These are phyloP conservation scores for Cytospora schulzeri DNA, from an alignment of 2,329 filamentous ascomycete species.

Conservation along the genomic window DNA sequence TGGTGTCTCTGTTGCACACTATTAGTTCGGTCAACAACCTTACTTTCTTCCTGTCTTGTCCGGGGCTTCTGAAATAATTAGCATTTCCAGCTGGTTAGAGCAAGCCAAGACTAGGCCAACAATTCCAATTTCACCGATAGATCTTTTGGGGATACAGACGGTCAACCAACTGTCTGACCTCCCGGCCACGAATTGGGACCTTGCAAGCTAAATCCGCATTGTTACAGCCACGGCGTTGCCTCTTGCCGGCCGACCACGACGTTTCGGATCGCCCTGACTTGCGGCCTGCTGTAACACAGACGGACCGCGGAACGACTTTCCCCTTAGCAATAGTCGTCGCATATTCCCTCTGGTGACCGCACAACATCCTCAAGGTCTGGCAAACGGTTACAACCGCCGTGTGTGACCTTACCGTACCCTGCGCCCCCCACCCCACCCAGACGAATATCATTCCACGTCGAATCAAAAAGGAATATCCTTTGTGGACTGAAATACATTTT, in stretches of 20 bases:
- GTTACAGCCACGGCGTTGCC: conserved; percentile 10
- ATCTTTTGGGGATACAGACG: conserved; percentile 1
- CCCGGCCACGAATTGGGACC: conserved; percentile 12
- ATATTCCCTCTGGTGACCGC: neutral
- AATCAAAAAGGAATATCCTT: neutral
- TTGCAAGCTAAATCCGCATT: conserved; percentile 19
- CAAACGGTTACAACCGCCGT: conserved; percentile 19
- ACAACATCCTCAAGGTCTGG: conserved; percentile 4
- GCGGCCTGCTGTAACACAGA: conserved; percentile 18
- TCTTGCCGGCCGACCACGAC: conserved; percentile 20
- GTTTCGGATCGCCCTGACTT: conserved; percentile 20
- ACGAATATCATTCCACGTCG: neutral
- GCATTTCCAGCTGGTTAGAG: neutral
- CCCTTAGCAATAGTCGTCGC: conserved; percentile 6
- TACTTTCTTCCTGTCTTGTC: conserved; percentile 3
- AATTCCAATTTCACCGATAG: conserved; percentile 4
- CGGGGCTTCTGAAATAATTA: conserved; percentile 3
- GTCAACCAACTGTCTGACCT: conserved; percentile 14
- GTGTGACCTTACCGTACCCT: conserved; percentile 4
- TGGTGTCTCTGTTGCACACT: conserved; percentile 16
- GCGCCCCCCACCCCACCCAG: too few species aligned
- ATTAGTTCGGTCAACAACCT: conserved; percentile 13
- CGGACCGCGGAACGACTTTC: conserved; percentile 5
- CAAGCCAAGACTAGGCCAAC: neutral
- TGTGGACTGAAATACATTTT: conserved; percentile 7